phyloP scores from a whole-genome alignment of 345 rosid genomes.

The sweet orange (Citrus sinensis) region DVS_A1.0 CM039161.1:515001-515500 shows the following conservation, averaged over 20 bases:
- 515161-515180: conserved; percentile 55
- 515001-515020: conserved; percentile 74
- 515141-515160: conserved; percentile 73
- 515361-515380: conserved; percentile 60
- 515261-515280: conserved; percentile 24
- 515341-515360: conserved; percentile 49
- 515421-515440: conserved; percentile 57
- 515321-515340: conserved; percentile 55
- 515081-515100: conserved; percentile 81
- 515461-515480: conserved; percentile 46
- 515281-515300: conserved; percentile 59
- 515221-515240: conserved; percentile 44
- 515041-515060: conserved; percentile 73
- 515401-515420: conserved; percentile 58
- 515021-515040: conserved; percentile 92
- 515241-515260: conserved; percentile 40
- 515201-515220: conserved; percentile 60
- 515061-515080: conserved; percentile 90
- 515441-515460: conserved; percentile 61
- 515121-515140: conserved; percentile 97
- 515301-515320: conserved; percentile 52
- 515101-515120: conserved; percentile 91
- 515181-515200: conserved; percentile 54
- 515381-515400: conserved; percentile 71
- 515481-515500: conserved; percentile 35